A percentile compares a stretch with the other conserved stretches of the same genome.
phyloP scores from a whole-genome alignment of 164 flowering plant species.

The Euptelea pleiosperma region DNA sequence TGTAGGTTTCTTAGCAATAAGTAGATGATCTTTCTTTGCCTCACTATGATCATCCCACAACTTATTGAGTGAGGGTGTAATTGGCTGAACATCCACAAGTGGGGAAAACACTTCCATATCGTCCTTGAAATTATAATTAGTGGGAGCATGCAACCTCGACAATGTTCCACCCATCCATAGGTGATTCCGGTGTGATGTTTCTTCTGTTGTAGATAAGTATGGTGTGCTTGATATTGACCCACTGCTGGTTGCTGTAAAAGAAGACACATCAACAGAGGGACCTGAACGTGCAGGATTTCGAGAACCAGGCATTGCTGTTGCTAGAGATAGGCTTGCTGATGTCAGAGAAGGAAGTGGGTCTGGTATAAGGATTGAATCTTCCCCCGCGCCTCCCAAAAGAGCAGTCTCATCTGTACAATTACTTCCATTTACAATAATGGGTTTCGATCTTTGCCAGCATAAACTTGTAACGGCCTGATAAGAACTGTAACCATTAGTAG shows the following conservation, averaged over 20 bases:
- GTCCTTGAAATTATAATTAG: slow-evolving; percentile 69
- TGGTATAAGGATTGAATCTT: slow-evolving; percentile 94
- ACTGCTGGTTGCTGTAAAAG: slow-evolving; percentile 32
- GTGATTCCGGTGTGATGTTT: slow-evolving; percentile 66
- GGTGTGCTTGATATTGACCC: slow-evolving; percentile 38
- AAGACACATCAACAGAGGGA: slow-evolving; percentile 40
- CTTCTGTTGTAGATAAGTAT: slow-evolving; percentile 46
- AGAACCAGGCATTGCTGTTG: slow-evolving; percentile 39
- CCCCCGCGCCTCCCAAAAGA: slow-evolving; percentile 83
- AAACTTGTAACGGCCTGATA: slow-evolving; percentile 87
- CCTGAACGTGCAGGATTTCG: slow-evolving; percentile 46
- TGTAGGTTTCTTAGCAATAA: slow-evolving; percentile 49
- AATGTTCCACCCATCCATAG: slow-evolving; percentile 60
- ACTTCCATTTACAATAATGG: slow-evolving; percentile 66
- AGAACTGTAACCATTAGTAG: slow-evolving; percentile 23
- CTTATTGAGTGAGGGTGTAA: slow-evolving; percentile 78
- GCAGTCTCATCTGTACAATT: slow-evolving; percentile 75
- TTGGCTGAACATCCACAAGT: slow-evolving; percentile 88
- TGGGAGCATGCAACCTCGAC: slow-evolving; percentile 62
- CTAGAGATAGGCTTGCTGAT: slow-evolving; percentile 47
- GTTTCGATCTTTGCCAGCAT: slow-evolving; percentile 98
- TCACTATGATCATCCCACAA: slow-evolving; percentile 60
- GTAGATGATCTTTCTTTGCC: slow-evolving; percentile 47
- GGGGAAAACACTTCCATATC: slow-evolving; percentile 99
- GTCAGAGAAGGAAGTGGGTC: slow-evolving; percentile 89